phyloP scores from a whole-genome alignment of 768 basidiomycete species.

The Collybiopsis confluens region DNA sequence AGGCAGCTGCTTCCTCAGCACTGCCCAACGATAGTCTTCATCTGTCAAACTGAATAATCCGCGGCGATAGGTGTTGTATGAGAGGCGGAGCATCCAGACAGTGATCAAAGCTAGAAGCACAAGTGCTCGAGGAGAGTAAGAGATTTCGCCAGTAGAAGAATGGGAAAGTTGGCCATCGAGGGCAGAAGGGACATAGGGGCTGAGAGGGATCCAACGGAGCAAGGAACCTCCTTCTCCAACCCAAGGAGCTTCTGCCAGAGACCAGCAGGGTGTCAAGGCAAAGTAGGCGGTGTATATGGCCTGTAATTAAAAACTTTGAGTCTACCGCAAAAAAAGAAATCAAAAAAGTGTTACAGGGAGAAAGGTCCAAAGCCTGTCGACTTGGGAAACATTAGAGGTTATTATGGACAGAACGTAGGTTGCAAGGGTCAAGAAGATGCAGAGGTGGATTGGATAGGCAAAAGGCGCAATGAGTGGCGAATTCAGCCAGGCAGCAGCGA shows the following conservation, averaged over 20 bases:
- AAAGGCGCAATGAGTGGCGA: constrained; percentile 19
- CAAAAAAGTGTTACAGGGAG: constrained; percentile 37
- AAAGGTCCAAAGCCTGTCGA: constrained; percentile 81
- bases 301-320: too few species aligned
- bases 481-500: too few species aligned
- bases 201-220: constrained; percentile 24
- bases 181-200: constrained; percentile 53
- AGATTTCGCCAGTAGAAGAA: constrained; percentile 27
- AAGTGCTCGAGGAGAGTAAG: constrained; percentile 66
- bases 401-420: constrained; percentile 61
- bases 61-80: constrained; percentile 78
- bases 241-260: constrained; percentile 26
- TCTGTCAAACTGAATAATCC: constrained; percentile 73
- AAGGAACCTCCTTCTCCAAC: background rate
- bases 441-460: constrained; percentile 64
- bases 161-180: constrained; percentile 19
- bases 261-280: constrained; percentile 67
- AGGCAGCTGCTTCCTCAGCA: constrained; percentile 62
- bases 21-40: constrained; percentile 91
- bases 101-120: constrained; percentile 72
- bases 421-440: constrained; percentile 37
- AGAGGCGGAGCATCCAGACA: constrained; percentile 50
- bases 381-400: constrained; percentile 81
- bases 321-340: too few species aligned
- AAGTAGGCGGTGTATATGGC: constrained; percentile 80